Evolutionary conservation across 2,329 filamentous ascomycete genomes (phyloP), one percentile per base, ranked within the genome.

Genomic region (Penicillium decumbens): DNA sequence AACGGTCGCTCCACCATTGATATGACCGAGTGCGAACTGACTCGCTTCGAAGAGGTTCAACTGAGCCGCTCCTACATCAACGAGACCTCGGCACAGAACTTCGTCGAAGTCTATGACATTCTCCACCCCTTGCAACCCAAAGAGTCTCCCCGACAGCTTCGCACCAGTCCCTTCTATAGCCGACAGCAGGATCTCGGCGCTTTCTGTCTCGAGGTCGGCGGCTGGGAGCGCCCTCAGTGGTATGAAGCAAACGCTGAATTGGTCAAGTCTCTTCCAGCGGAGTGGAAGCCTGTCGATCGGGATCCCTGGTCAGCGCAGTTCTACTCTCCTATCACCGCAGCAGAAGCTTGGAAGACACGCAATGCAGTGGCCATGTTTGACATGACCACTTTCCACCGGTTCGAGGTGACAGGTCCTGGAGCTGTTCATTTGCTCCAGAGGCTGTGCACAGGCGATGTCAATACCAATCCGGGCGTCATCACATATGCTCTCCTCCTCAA

Each of bases 91-190:
- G 72, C 77, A 40, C 80, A 82, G 59, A 82, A 81, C 56, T 85
- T 85, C 43, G 76, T 80, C 23, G 82, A 85, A 54, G 76, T 85
- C 1, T 85, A 85, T 67, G 81, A 84, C 51, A 83, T 85, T 33
- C 53, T 84, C 0, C 82, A 85, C 50, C 82, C 82, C 0, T 70
- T 82, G 0, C 79, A 81, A 45, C 81, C 80, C 0, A 76, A 75
- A 25, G 70, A 76, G 0, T 82, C 78, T 0, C 82, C 81, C 0
- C 77, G 82, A 0, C 77, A 81, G 49, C 70, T 85, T 1, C 78
- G 82, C 6, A 66, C 79, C 12, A 83, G 78, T 53, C 81, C 82
- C 0, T 85, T 84, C 61, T 71, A 82, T 51, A 53, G 70, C 1
- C 75, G 78, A 0, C 78, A 85, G 51, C 62, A 65, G 12, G 76